Evolutionary conservation across 2,329 filamentous ascomycete species (phyloP).

Genomic region (Alternaria triticina): DNA sequence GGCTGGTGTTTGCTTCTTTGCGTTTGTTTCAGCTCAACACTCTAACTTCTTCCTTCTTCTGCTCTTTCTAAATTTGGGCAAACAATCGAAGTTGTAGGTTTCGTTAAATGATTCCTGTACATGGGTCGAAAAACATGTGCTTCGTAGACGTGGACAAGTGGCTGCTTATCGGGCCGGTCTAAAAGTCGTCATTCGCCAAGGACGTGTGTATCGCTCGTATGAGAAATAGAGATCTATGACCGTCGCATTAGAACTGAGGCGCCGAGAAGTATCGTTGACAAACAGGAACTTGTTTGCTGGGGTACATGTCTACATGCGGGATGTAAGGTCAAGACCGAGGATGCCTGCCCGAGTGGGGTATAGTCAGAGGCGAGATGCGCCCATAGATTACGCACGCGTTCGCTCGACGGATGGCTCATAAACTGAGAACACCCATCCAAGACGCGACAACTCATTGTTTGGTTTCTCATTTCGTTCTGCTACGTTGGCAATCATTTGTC

Average conservation of each 20-base stretch:
- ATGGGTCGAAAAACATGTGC: neutral
- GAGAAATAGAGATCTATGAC: neutral
- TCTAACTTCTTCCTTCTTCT: neutral
- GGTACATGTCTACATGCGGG: neutral
- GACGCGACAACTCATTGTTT: neutral
- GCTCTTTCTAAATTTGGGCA: neutral
- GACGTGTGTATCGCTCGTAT: neutral
- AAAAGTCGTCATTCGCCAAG: constrained; percentile 1
- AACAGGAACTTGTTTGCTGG: neutral
- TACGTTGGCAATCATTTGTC: neutral
- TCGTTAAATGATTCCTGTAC: neutral
- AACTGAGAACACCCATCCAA: neutral
- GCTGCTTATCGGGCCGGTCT: neutral
- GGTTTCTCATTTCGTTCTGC: neutral
- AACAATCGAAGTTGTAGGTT: neutral
- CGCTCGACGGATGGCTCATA: too few relatives aligned
- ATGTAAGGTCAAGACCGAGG: neutral
- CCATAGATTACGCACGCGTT: neutral
- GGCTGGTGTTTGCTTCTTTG: neutral
- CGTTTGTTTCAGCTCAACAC: neutral
- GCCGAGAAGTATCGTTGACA: neutral
- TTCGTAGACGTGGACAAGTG: neutral
- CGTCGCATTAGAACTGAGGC: neutral
- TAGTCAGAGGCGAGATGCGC: neutral
- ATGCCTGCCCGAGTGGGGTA: neutral